Evolutionary conservation across 306 rosid species (phyloP), one percentile per base, ranked within the genome.

Genomic region (Oemleria cerasiformis): DNA sequence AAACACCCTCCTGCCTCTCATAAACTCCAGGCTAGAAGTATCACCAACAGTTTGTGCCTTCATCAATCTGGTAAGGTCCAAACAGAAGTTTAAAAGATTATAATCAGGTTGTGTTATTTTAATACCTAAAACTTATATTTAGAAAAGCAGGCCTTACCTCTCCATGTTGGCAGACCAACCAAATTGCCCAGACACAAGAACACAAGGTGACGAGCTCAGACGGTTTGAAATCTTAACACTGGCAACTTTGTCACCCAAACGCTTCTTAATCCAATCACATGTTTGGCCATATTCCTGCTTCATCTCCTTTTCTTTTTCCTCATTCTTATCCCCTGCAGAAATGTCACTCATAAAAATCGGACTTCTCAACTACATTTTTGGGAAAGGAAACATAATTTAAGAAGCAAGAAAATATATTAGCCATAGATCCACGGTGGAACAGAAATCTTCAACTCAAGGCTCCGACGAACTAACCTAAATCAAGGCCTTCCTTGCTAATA

Each of bases 141-240:
- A 67, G n/a, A 65, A 53, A 40, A 13, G 73, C 34, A 72, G 64
- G 39, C 30, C 44, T 68, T 57, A 86, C 97, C 96, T 95, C 79
- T 95, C 99, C 99, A 95, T 95, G 82, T 95, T 95, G 60, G 97
- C 99, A 68, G 97, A 95, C 99, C 99, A 95, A 75, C 99, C 99
- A 66, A 91, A 91, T 83, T 88, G 91, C 81, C 99, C 99, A 51
- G 99, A 85, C 39, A 80, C 99, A 76, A 95, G 89, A 75, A 95
- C 96, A 39, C 99, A 91, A 49, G 99, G 99, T 3, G 99, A 95
- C 48, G 97, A 86, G 84, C 90, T 89, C 63, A 95, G 86, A 69
- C 99, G 90, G 72, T 78, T 91, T 60, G 99, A 91, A 67, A 95
- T 89, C 74, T 91, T 96, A 72, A 95, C 99, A 74, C 81, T 86